Evolutionary conservation across 1,284 basidiomycete species (phyloP).

Genomic region (Amylostereum areolatum): DNA sequence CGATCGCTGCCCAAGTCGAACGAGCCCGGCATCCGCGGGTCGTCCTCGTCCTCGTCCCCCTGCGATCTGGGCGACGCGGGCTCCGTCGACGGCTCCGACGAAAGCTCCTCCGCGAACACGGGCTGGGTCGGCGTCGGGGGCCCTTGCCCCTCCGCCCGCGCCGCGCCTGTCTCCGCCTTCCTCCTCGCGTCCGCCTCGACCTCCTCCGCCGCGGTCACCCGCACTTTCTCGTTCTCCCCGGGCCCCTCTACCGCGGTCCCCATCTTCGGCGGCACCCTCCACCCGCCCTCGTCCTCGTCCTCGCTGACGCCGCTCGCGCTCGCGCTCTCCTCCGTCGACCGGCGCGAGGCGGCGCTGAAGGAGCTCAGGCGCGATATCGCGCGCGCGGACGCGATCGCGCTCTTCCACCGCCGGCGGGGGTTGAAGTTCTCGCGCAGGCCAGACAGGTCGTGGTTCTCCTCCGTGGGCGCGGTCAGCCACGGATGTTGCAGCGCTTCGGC

Average conservation of each 20-base stretch:
- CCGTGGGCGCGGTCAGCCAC: constrained; percentile 64
- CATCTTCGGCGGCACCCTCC: background rate
- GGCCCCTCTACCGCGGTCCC: constrained; percentile 18
- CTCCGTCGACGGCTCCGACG: background rate
- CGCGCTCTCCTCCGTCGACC: constrained; percentile 15
- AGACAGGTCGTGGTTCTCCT: constrained; percentile 63
- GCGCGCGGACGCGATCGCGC: constrained; percentile 59
- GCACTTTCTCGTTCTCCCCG: constrained; percentile 7
- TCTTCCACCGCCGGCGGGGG: constrained; percentile 60
- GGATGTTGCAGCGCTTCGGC: constrained; percentile 63
- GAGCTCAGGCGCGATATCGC: constrained; percentile 50
- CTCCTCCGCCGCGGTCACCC: constrained; percentile 22
- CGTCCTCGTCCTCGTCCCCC: constrained; percentile 26
- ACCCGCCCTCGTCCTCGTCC: constrained; percentile 5
- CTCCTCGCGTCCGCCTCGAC: constrained; percentile 15
- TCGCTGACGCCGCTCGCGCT: constrained; percentile 1
- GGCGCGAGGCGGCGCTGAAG: constrained; percentile 22
- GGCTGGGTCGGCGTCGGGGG: background rate
- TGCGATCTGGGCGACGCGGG: background rate
- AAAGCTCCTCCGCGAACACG: background rate
- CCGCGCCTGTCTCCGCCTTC: constrained; percentile 1
- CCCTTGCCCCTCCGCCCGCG: background rate
- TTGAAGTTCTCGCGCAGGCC: constrained; percentile 79
- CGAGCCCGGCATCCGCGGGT: constrained; percentile 41
- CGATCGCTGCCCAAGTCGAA: constrained; percentile 24